phyloP scores from a whole-genome alignment of 768 basidiomycete genomes.

The Tubosaeta brunneosetosa region DNA sequence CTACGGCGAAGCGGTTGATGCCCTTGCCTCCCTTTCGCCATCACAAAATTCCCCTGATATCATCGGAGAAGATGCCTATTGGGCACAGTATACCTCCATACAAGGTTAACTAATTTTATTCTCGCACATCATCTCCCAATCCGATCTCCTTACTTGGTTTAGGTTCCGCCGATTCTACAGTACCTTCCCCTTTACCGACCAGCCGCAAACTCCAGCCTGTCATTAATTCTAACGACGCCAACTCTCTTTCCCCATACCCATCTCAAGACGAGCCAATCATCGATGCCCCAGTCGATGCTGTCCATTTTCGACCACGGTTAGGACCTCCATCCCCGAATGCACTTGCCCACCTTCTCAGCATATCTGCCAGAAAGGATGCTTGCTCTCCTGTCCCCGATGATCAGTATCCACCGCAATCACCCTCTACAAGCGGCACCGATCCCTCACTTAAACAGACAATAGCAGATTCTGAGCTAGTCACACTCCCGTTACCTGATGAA shows the following conservation, averaged over 20 bases:
- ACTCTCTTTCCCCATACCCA: constrained; percentile 1
- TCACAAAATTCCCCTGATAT: constrained; percentile 11
- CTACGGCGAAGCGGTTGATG: constrained; percentile 42
- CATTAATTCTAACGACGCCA: background rate
- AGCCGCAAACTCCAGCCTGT: constrained; percentile 24
- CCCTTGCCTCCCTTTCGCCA: constrained; percentile 15
- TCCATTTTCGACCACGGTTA: constrained; percentile 10
- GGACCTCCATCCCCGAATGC: constrained; percentile 25
- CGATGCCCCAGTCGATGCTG: constrained; percentile 16
- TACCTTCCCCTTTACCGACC: constrained; percentile 45
- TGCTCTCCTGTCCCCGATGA: constrained; percentile 9
- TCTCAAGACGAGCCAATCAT: constrained; percentile 7
- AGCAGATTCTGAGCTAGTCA: constrained; percentile 23
- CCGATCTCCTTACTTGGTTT: constrained; percentile 4
- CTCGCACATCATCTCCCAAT: constrained; percentile 1
- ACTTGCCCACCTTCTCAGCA: constrained; percentile 24
- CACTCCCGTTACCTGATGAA: constrained; percentile 15
- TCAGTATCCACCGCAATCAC: constrained; percentile 4
- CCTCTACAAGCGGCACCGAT: constrained; percentile 4
- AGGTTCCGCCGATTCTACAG: constrained; percentile 72
- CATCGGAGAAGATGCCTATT: constrained; percentile 58
- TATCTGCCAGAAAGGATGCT: constrained; percentile 24
- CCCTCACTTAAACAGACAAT: constrained; percentile 13
- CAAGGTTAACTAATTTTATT: constrained; percentile 46
- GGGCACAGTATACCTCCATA: constrained; percentile 67